Evolutionary conservation across 768 basidiomycete genomes (phyloP).

Genomic region (Coprinopsis strossmayeri): DNA sequence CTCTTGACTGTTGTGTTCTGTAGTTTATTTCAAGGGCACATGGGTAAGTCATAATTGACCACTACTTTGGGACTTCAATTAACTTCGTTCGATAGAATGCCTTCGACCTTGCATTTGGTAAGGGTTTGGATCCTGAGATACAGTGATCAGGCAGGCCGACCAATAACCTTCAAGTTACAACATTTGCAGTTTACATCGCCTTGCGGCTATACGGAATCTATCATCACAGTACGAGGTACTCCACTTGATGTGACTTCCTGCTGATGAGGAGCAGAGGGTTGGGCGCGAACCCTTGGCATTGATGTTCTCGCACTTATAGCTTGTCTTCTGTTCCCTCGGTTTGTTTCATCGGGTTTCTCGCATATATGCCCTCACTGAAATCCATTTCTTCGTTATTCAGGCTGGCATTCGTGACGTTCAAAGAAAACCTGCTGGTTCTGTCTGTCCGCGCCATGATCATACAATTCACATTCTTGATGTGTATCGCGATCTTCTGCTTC

Average conservation of each 20-base stretch:
- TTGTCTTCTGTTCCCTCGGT: constrained; percentile 87
- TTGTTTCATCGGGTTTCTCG: constrained; percentile 4
- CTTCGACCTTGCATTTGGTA: constrained; percentile 88
- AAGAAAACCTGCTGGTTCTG: constrained; percentile 73
- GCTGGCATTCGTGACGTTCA: constrained; percentile 85
- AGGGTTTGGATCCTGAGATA: constrained; percentile 12
- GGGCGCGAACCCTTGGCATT: constrained; percentile 66
- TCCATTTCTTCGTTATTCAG: constrained; percentile 27
- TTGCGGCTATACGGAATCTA: constrained; percentile 78
- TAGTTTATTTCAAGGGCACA: constrained; percentile 81
- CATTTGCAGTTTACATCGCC: constrained; percentile 69
- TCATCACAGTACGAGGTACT: constrained; percentile 43
- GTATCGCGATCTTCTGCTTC: constrained; percentile 86
- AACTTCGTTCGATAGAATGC: constrained; percentile 55
- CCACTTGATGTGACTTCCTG: not conserved
- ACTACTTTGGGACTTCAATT: constrained; percentile 5
- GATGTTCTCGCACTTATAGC: constrained; percentile 88
- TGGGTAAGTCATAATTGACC: constrained; percentile 42
- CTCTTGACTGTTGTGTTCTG: too few species aligned
- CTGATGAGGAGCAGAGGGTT: constrained; percentile 33
- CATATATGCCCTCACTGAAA: not conserved
- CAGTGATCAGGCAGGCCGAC: not conserved
- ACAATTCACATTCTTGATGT: constrained; percentile 81
- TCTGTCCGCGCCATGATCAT: constrained; percentile 88
- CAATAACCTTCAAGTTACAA: constrained; percentile 46